phyloP scores from a whole-genome alignment of 139 green algal species.

The Tetraselmis striata region DNA sequence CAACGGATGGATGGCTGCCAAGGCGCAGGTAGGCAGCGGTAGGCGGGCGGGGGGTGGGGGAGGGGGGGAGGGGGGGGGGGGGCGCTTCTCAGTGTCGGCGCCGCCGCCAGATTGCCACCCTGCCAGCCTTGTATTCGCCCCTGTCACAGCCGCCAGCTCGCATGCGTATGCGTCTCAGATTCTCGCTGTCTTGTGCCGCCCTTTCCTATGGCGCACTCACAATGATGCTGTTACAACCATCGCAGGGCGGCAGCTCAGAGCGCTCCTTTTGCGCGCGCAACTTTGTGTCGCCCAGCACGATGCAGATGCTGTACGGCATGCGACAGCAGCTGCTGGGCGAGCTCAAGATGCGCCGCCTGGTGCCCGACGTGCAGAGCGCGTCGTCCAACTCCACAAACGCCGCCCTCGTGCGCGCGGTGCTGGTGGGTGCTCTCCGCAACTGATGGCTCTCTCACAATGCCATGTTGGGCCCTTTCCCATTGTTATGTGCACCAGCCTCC shows the following conservation, averaged over 20 bases:
- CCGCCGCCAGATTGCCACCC: too few species aligned
- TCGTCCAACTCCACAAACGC: slow-evolving; percentile 16
- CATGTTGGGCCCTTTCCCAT: background rate
- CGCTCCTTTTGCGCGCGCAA: slow-evolving; percentile 33
- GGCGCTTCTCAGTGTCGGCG: too few species aligned
- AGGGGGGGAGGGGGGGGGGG: too few species aligned
- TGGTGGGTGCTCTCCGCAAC: slow-evolving; percentile 23
- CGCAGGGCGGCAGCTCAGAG: slow-evolving; percentile 18
- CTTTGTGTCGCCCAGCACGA: slow-evolving; percentile 51
- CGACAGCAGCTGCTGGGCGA: slow-evolving; percentile 54
- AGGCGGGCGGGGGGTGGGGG: too few species aligned
- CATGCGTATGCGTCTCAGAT: too few species aligned
- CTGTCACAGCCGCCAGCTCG: too few species aligned
- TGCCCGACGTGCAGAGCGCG: slow-evolving; percentile 20
- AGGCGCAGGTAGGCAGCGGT: background rate
- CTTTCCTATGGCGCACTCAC: too few species aligned
- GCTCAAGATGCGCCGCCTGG: slow-evolving; percentile 39
- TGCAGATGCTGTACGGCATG: slow-evolving; percentile 70
- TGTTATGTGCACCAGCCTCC: background rate
- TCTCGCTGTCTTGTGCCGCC: too few species aligned
- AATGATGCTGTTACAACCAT: background rate
- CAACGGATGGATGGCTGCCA: slow-evolving; percentile 36
- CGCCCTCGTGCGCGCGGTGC: slow-evolving; percentile 39
- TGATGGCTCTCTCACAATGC: background rate
- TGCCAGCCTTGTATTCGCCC: too few species aligned